Evolutionary conservation across 495 filamentous ascomycete genomes (phyloP).

Genomic region (Trichoderma reesei): DNA sequence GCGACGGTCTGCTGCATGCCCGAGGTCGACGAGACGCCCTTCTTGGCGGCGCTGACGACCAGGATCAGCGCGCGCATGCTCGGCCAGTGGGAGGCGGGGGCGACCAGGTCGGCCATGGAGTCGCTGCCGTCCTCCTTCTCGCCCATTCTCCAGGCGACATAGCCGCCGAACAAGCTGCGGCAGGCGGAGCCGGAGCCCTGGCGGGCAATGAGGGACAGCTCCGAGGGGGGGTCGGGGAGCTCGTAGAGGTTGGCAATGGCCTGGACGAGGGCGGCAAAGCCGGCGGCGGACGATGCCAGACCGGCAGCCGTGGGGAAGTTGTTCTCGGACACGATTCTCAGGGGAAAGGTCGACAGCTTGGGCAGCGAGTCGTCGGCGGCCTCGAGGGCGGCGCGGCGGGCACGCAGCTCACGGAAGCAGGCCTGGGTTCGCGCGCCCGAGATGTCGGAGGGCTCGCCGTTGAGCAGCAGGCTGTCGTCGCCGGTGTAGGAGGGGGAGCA

Average conservation of each 20-base stretch:
- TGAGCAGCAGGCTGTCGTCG: constrained; percentile 71
- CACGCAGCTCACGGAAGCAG: constrained; percentile 76
- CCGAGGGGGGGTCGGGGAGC: constrained; percentile 63
- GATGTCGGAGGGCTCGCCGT: constrained; percentile 72
- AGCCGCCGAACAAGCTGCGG: constrained; percentile 83
- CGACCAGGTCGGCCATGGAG: constrained; percentile 75
- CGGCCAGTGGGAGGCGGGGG: constrained; percentile 82
- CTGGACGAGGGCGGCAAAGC: constrained; percentile 88
- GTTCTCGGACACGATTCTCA: constrained; percentile 84
- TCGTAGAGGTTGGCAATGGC: constrained; percentile 88
- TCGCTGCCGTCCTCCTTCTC: constrained; percentile 64
- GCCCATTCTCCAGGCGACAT: constrained; percentile 87
- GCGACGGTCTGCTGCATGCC: constrained; percentile 95
- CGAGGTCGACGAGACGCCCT: constrained; percentile 79
- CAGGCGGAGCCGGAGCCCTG: constrained; percentile 94
- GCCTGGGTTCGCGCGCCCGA: constrained; percentile 80
- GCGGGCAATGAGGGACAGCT: constrained; percentile 81
- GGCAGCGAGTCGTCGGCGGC: constrained; percentile 58
- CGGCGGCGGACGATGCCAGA: constrained; percentile 82
- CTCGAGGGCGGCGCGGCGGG: constrained; percentile 67
- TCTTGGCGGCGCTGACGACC: constrained; percentile 86
- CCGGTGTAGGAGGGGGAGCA: constrained; percentile 67
- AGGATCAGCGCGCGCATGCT: constrained; percentile 85
- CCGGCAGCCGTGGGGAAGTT: constrained; percentile 99
- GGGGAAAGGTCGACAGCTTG: constrained; percentile 59